Percentiles rank a stretch among this genome's conserved stretches.
phyloP scores from a whole-genome alignment of 2,329 filamentous ascomycete genomes.

The Pseudogymnoascus sp. region DNA sequence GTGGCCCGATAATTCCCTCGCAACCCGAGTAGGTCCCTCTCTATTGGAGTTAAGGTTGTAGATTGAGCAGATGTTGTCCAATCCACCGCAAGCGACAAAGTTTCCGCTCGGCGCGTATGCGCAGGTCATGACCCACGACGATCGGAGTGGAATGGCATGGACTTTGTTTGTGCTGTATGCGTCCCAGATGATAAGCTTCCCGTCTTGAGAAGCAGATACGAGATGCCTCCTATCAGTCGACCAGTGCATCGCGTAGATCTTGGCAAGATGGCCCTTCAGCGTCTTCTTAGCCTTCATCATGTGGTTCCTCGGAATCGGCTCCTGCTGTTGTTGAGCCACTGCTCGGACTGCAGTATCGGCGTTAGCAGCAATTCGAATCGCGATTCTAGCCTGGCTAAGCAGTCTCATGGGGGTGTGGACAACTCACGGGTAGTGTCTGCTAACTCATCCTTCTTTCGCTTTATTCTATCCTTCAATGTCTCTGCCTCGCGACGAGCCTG shows the following conservation, averaged over 20 bases:
- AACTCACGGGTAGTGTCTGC: constrained; percentile 93
- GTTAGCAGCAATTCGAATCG: not conserved
- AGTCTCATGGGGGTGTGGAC: constrained; percentile 12
- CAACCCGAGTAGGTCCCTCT: constrained; percentile 94
- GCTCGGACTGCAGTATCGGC: constrained; percentile 63
- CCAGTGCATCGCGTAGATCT: constrained; percentile 99
- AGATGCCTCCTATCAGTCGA: constrained; percentile 95
- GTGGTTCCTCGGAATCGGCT: constrained; percentile 80
- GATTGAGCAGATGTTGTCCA: constrained; percentile 99
- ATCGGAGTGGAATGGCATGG: constrained; percentile 92
- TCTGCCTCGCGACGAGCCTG: constrained; percentile 95
- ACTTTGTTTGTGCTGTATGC: constrained; percentile 99
- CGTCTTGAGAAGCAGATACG: constrained; percentile 95
- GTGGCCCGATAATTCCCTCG: constrained; percentile 90
- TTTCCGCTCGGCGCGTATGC: constrained; percentile 97
- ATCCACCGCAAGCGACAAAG: constrained; percentile 95
- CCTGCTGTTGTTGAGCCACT: constrained; percentile 87
- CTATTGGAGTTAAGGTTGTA: constrained; percentile 94
- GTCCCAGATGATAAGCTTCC: constrained; percentile 99
- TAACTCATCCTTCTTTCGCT: constrained; percentile 99
- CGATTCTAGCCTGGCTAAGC: not conserved
- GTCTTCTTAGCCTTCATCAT: constrained; percentile 97
- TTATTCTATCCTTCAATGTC: constrained; percentile 96
- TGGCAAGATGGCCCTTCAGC: constrained; percentile 94
- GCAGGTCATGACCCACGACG: constrained; percentile 99